Percentiles rank a stretch among this genome's conserved stretches.
Conservation (phyloP, 2,329 filamentous ascomycete species). For the Phyllosticta citrichinensis region DNA sequence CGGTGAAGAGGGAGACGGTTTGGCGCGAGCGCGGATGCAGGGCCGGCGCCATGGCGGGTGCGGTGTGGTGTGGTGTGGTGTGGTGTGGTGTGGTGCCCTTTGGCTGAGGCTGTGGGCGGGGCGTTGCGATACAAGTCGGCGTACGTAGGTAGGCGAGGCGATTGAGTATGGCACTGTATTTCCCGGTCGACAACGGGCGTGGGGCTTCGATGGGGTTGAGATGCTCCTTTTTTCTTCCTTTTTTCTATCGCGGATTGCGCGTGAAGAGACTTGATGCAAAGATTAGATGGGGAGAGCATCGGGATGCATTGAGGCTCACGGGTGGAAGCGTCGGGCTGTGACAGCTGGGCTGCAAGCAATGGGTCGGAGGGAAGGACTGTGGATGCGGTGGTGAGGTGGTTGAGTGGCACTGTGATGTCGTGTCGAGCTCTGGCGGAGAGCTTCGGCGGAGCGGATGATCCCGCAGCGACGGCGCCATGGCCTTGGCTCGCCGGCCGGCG, state of each 20-base stretch:
- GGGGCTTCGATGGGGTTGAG: background rate
- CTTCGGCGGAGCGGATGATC: background rate
- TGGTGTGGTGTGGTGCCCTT: background rate
- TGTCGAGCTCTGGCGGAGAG: background rate
- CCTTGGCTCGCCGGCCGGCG: background rate
- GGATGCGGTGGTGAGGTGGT: background rate
- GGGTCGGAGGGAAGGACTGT: background rate
- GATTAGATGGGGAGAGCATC: background rate
- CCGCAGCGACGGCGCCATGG: background rate
- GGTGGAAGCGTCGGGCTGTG: background rate
- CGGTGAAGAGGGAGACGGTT: slow-evolving; percentile 89
- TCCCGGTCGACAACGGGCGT: background rate
- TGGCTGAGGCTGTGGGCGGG: background rate
- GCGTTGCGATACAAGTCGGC: background rate
- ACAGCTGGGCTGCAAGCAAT: background rate
- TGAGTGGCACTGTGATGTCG: background rate
- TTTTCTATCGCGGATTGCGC: background rate
- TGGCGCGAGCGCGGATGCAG: slow-evolving; percentile 88
- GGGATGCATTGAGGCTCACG: background rate
- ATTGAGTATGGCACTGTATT: background rate
- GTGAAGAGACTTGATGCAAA: background rate
- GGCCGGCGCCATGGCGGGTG: slow-evolving; percentile 59
- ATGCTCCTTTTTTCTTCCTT: background rate
- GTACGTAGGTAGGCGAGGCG: background rate
- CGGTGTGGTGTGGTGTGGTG: slow-evolving; percentile 3